Percentiles rank a stretch among this genome's conserved stretches.
Conservation (phyloP, 1,284 basidiomycete genomes). For the Apiotrichum gamsii region DNA sequence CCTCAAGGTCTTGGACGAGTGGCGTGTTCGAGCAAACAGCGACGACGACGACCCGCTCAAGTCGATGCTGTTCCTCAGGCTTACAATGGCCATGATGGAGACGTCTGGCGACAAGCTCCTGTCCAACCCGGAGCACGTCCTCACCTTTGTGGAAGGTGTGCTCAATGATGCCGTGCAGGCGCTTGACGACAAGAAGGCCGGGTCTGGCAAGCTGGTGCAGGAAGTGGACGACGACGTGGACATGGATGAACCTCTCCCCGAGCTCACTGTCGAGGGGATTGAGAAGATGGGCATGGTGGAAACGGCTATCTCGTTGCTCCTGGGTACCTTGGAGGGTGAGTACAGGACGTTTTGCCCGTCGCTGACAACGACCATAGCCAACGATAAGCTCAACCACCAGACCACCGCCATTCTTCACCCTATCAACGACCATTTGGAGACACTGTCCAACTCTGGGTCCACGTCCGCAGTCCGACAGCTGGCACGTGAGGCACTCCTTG, state of each 20-base stretch:
- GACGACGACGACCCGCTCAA: conserved; percentile 44
- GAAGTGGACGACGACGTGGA: conserved; percentile 12
- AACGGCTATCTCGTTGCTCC: conserved; percentile 68
- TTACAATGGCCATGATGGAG: conserved; percentile 71
- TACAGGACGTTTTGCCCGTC: not conserved
- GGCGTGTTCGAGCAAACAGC: conserved; percentile 50
- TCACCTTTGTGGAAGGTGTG: conserved; percentile 72
- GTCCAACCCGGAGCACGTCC: conserved; percentile 59
- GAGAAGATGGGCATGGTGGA: conserved; percentile 53
- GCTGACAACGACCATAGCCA: conserved; percentile 53
- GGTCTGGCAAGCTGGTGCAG: conserved; percentile 13
- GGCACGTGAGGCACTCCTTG: conserved; percentile 57
- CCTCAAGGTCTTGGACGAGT: conserved; percentile 63
- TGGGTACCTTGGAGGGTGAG: conserved; percentile 75
- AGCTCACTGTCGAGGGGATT: conserved; percentile 38
- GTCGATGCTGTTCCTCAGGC: conserved; percentile 62
- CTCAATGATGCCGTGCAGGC: conserved; percentile 37
- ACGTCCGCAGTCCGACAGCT: conserved; percentile 55
- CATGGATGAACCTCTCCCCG: conserved; percentile 15
- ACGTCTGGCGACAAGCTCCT: conserved; percentile 63
- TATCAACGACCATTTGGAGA: conserved; percentile 62
- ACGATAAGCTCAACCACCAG: conserved; percentile 60
- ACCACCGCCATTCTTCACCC: conserved; percentile 61
- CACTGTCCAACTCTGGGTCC: conserved; percentile 47
- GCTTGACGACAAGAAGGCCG: not conserved